Evolutionary conservation across 1,284 basidiomycete species (phyloP).

Genomic region (Xerocomus amazonicus): DNA sequence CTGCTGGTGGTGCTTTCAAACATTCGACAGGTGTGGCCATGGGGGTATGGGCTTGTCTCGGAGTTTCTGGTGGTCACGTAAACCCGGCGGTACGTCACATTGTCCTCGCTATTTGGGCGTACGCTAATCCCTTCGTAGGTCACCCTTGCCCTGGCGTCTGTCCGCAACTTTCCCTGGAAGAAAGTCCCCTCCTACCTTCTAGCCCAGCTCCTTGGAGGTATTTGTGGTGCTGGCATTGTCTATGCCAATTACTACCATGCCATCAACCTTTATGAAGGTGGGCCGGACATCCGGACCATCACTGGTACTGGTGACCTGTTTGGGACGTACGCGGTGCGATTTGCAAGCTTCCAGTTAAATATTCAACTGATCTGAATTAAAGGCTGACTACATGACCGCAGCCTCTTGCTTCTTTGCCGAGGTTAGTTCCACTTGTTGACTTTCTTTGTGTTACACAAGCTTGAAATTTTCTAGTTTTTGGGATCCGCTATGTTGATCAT

Average conservation of each 20-base stretch:
- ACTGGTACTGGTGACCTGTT: conserved; percentile 66
- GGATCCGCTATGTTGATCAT: conserved; percentile 55
- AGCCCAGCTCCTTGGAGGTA: conserved; percentile 68
- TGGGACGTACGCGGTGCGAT: conserved; percentile 63
- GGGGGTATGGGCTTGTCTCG: conserved; percentile 64
- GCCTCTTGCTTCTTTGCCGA: conserved; percentile 62
- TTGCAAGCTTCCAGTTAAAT: background rate
- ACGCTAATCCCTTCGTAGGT: conserved; percentile 37
- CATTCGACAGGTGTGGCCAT: conserved; percentile 43
- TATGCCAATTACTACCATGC: conserved; percentile 78
- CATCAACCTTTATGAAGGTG: conserved; percentile 69
- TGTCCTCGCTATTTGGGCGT: conserved; percentile 13
- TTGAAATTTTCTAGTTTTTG: conserved; percentile 42
- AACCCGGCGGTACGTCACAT: conserved; percentile 60
- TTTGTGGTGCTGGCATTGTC: conserved; percentile 63
- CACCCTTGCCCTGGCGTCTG: conserved; percentile 64
- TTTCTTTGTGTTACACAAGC: conserved; percentile 5
- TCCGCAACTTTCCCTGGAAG: conserved; percentile 73
- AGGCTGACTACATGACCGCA: conserved; percentile 57
- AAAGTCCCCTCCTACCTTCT: conserved; percentile 73
- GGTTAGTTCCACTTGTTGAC: conserved; percentile 22
- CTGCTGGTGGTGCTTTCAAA: conserved; percentile 6
- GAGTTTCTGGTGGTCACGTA: conserved; percentile 73
- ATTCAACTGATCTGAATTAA: conserved; percentile 14
- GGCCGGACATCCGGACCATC: conserved; percentile 56